phyloP scores from a whole-genome alignment of 1,284 basidiomycete species.

The Irpex sp. region DNA sequence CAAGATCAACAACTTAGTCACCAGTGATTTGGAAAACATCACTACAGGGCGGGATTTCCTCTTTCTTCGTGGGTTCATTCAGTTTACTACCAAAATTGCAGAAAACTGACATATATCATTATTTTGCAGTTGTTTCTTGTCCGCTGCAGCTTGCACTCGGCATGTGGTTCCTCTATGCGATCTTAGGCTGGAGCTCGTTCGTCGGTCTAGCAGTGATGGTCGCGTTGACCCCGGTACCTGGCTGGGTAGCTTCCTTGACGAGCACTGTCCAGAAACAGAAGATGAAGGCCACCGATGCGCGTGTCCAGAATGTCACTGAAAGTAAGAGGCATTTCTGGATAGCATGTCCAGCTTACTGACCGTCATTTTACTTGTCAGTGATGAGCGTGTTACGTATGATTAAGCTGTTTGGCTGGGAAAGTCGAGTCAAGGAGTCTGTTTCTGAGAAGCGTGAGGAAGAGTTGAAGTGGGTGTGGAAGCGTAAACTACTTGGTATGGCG shows the following conservation, averaged over 20 bases:
- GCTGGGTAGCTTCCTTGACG: slow-evolving; percentile 26
- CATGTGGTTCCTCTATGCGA: slow-evolving; percentile 38
- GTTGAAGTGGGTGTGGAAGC: slow-evolving; percentile 41
- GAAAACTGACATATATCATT: too few relatives aligned
- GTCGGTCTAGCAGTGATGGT: slow-evolving; percentile 52
- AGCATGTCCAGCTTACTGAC: not conserved
- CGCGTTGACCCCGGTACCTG: slow-evolving; percentile 48
- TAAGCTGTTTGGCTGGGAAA: slow-evolving; percentile 64
- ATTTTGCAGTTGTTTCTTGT: slow-evolving; percentile 16
- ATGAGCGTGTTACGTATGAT: slow-evolving; percentile 44
- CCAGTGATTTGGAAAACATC: slow-evolving; percentile 28
- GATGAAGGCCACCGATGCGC: slow-evolving; percentile 40
- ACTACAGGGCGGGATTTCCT: slow-evolving; percentile 28
- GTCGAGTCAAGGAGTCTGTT: slow-evolving; percentile 39
- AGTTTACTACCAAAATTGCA: too few relatives aligned
- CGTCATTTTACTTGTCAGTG: slow-evolving; percentile 16
- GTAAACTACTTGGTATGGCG: slow-evolving; percentile 33
- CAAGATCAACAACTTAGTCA: slow-evolving; percentile 41
- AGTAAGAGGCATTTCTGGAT: not conserved
- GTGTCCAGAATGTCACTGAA: slow-evolving; percentile 47
- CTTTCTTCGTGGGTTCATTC: slow-evolving; percentile 5
- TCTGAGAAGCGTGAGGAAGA: slow-evolving; percentile 50
- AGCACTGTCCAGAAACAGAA: slow-evolving; percentile 28
- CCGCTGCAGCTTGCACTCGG: slow-evolving; percentile 35
- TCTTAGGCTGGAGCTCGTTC: slow-evolving; percentile 49